Evolutionary conservation across 1,284 basidiomycete genomes (phyloP), one percentile per base, ranked within the genome.

Genomic region (Austroboletus novae-zelandiae): DNA sequence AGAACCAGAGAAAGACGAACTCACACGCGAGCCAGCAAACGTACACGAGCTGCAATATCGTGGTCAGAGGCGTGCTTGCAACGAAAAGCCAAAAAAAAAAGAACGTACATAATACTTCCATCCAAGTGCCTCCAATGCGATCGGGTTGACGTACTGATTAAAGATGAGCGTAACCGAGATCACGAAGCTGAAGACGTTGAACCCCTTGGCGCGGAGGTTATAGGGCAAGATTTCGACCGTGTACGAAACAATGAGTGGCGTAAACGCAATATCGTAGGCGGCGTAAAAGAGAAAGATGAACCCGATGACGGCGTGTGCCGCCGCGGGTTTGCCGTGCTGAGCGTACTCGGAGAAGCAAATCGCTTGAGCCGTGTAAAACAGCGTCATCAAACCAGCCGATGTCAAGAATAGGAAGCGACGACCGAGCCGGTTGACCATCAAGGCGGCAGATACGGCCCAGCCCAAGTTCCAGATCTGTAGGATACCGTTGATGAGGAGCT

Each of bases 101-200:
- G n/a, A 25, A 66, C 73, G 48, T 57, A 77, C 73, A 57, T 81
- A 83, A 70, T 83, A 84, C 60, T 80, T 86, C 88, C 88, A 90
- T 41, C 65, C 70, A 46, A 88, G 69, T 34, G 66, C 61, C 8
- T 69, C 69, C 43, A 84, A 74, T 9, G 85, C 86, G 59, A 91
- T 78, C 13, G 88, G 89, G 72, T 91, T 91, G 64, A 85, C 80
- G 61, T 88, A 91, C 68, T 90, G 86, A 68, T 90, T 91, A 74
- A 90, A 88, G 56, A 86, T 82, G 55, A 87, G 78, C 0, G 86
- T 79, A 27, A 81, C 50, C 14, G 83, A 84, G 59, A 86, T 78
- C 51, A 77, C 70, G 55, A 88, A 81, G 71, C 79, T 83, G 72
- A 87, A 84, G 45, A 90, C 65, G 57, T 78, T 87, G 72, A 91